Conservation (phyloP, 345 rosid genomes). For the Gossypium australe region DNA sequence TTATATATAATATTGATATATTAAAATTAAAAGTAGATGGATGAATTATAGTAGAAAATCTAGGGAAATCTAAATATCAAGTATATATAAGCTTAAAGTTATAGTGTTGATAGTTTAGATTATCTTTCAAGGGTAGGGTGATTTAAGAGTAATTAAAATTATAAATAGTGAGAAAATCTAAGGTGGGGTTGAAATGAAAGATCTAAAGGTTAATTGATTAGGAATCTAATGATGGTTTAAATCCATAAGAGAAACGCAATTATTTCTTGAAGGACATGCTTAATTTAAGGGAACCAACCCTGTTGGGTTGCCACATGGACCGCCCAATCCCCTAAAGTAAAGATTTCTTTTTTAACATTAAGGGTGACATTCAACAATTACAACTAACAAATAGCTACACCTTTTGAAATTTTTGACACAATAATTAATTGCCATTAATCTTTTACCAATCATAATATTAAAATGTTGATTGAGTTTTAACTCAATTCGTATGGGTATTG, state of each 20-base stretch:
- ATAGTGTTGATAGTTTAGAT: background rate
- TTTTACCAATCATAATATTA: too few relatives aligned
- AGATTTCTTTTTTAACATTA: too few relatives aligned
- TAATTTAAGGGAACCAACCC: slow-evolving; percentile 2
- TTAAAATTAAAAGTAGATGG: too few relatives aligned
- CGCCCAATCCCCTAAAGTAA: background rate
- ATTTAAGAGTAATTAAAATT: background rate
- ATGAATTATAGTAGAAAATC: too few relatives aligned
- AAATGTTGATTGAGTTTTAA: too few relatives aligned
- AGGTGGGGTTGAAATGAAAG: slow-evolving; percentile 6
- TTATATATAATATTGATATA: background rate
- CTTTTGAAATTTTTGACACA: too few relatives aligned
- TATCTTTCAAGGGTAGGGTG: background rate
- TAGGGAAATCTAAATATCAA: background rate
- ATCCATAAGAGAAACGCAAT: background rate
- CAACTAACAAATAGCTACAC: too few relatives aligned
- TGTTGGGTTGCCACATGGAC: background rate
- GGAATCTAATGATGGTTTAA: slow-evolving; percentile 7
- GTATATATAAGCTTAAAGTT: background rate
- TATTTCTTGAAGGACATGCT: background rate
- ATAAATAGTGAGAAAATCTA: slow-evolving; percentile 3
- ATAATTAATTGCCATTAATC: too few relatives aligned
- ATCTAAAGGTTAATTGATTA: background rate
- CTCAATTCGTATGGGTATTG: fast-evolving
- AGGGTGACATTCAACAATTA: too few relatives aligned